Evolutionary conservation across 768 basidiomycete species (phyloP).

Genomic region (Trametes cubensis): DNA sequence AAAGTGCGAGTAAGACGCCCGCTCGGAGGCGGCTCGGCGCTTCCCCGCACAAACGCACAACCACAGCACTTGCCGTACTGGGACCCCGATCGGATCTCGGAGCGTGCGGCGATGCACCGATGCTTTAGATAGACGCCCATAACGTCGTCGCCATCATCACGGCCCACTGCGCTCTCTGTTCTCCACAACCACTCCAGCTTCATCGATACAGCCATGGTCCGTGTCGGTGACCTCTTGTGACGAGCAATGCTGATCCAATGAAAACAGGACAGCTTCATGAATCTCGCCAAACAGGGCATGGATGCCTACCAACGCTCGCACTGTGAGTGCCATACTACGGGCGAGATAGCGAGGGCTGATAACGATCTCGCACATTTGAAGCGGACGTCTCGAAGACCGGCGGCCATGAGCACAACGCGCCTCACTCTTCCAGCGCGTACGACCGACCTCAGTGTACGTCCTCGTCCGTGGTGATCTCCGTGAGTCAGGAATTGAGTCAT

Average conservation of each 20-base stretch:
- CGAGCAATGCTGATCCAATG: no score
- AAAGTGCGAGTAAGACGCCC: neutral
- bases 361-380: neutral
- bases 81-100: constrained; percentile 1
- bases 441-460: constrained; percentile 30
- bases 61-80: constrained; percentile 7
- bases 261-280: constrained; percentile 63
- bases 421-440: constrained; percentile 40
- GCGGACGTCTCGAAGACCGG: constrained; percentile 50
- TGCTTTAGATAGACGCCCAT: constrained; percentile 20
- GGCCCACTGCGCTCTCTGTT: neutral
- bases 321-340: constrained; percentile 34
- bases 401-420: constrained; percentile 63
- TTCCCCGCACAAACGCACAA: neutral
- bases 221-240: neutral
- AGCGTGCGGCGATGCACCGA: constrained; percentile 2
- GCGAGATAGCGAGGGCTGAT: neutral
- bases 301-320: constrained; percentile 56
- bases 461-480: no score
- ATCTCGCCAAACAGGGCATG: constrained; percentile 69
- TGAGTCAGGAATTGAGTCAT: no score
- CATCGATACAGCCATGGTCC: constrained; percentile 11
- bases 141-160: neutral
- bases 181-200: constrained; percentile 1
- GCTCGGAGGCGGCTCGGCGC: constrained; percentile 5